phyloP scores from a whole-genome alignment of 2,329 filamentous ascomycete species.

The Akanthomyces dipterigenus region DNA sequence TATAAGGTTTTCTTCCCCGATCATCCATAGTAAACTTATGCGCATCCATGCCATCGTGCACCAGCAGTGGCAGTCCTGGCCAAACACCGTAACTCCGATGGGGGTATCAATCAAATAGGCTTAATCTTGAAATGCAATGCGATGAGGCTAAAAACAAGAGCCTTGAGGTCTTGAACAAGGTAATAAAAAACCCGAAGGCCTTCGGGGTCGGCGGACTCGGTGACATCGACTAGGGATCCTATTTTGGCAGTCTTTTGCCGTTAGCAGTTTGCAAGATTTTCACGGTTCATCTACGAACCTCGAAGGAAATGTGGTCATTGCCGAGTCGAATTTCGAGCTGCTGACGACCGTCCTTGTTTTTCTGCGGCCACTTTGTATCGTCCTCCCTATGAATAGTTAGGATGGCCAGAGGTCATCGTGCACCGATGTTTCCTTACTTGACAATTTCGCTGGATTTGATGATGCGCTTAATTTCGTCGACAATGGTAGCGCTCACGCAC shows the following conservation, averaged over 20 bases:
- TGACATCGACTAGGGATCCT: conserved; percentile 92
- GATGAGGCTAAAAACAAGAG: conserved; percentile 92
- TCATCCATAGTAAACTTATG: neutral
- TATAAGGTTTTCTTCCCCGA: neutral
- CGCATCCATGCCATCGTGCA: neutral
- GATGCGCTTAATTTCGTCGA: conserved; percentile 93
- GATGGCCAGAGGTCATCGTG: neutral
- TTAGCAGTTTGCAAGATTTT: neutral
- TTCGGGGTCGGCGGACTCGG: conserved; percentile 91
- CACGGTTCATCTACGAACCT: conserved; percentile 49
- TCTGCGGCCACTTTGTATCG: conserved; percentile 96
- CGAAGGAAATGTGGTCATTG: conserved; percentile 95
- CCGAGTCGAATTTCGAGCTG: conserved; percentile 92
- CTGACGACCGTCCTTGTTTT: conserved; percentile 97
- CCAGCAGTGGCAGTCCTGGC: neutral
- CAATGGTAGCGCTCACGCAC: conserved; percentile 87
- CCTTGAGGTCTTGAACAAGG: conserved; percentile 93
- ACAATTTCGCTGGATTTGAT: conserved; percentile 96
- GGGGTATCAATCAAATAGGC: conserved; percentile 48
- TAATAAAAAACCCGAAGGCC: conserved; percentile 98
- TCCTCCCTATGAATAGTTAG: conserved; percentile 63
- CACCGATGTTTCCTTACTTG: conserved; percentile 56
- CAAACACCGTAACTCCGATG: neutral
- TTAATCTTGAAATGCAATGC: conserved; percentile 96
- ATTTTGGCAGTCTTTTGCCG: conserved; percentile 83